These are phyloP conservation scores for Penicillium bovifimosum DNA, from an alignment of 495 filamentous ascomycete genomes.

Conservation along the genomic window DNA sequence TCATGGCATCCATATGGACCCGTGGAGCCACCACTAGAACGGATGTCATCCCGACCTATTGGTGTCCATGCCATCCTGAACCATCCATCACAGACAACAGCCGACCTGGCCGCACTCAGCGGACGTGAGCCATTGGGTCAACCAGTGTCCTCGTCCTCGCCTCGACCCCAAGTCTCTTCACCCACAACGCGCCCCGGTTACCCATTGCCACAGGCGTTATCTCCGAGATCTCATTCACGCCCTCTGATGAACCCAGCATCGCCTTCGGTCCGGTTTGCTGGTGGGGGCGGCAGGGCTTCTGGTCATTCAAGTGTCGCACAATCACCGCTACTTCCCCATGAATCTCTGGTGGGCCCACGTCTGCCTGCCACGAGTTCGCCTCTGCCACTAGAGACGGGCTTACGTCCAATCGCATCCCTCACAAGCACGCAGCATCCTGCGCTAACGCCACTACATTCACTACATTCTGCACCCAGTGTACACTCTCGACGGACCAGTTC, in stretches of 20 bases:
- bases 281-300: slow-evolving; percentile 31
- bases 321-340: slow-evolving; percentile 38
- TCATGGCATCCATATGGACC: slow-evolving; percentile 39
- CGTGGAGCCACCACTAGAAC: slow-evolving; percentile 35
- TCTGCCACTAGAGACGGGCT: slow-evolving; percentile 22
- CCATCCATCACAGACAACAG: slow-evolving; percentile 30
- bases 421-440: slow-evolving; percentile 29
- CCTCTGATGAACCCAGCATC: slow-evolving; percentile 62
- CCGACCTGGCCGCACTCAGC: slow-evolving; percentile 18
- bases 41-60: slow-evolving; percentile 38
- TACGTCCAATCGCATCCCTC: slow-evolving; percentile 25
- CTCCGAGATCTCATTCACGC: slow-evolving; percentile 37
- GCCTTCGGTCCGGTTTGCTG: slow-evolving; percentile 44
- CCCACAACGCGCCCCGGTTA: slow-evolving; percentile 29
- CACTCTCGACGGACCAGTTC: slow-evolving; percentile 41
- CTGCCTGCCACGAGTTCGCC: slow-evolving; percentile 26
- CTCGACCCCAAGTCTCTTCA: slow-evolving; percentile 31
- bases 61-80: slow-evolving; percentile 50
- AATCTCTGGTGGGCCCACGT: slow-evolving; percentile 26
- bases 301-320: slow-evolving; percentile 45
- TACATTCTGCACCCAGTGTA: slow-evolving; percentile 38
- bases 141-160: slow-evolving; percentile 21
- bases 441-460: slow-evolving; percentile 32
- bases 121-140: slow-evolving; percentile 26
- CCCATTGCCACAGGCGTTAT: slow-evolving; percentile 35